Base-by-base conservation (phyloP, 306 rosid species). In the Begonia masoniana region DNA sequence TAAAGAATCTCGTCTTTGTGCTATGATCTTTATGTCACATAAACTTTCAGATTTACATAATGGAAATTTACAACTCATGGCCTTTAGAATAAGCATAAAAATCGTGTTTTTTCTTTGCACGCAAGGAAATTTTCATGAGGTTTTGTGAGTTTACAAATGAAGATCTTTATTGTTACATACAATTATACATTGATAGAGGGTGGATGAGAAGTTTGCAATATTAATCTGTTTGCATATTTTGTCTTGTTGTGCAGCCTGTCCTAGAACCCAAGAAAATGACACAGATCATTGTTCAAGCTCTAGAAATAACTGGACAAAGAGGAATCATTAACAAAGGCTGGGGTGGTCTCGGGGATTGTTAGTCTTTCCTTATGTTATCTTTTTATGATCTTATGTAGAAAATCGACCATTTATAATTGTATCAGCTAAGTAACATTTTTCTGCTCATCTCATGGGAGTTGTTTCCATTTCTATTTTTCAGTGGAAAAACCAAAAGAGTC, bases 331-430 rank as follows among this genome's bases (percentile, higher is more conserved):
- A 83, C 78, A 83, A 65, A 73, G 95, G 97, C 54, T 85, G 97
- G 97, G 97, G 95, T 53, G 95, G 94, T 68, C 95, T 85, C 72
- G 91, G 94, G 50, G 68, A 69, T 68, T 78, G 97, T 89, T 66
- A 78, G 97, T 69, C 60, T 57, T 60, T 52, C 60, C 53, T 75
- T 31, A 58, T n/a, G 31, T 56, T 61, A 54, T 49, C 14, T 16
- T 36, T 11, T 16, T 41, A 15, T 57, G 12, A 21, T 35, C 58
- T 12, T 10, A 17, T 57, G 19, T 31, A 31, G 39, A 31, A 31
- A 31, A 31, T 4, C 1, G 39, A 31, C 39, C 1, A 31, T 31
- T 31, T 5, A 31, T 31, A 31, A 1, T 21, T 21, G 4, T 31
- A 31, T 31, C 7, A 31, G 7, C 5, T 31, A 6, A 31, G 39